Evolutionary conservation across 352 stramenopile species (phyloP).

Genomic region (Hyphochytrium catenoides): DNA sequence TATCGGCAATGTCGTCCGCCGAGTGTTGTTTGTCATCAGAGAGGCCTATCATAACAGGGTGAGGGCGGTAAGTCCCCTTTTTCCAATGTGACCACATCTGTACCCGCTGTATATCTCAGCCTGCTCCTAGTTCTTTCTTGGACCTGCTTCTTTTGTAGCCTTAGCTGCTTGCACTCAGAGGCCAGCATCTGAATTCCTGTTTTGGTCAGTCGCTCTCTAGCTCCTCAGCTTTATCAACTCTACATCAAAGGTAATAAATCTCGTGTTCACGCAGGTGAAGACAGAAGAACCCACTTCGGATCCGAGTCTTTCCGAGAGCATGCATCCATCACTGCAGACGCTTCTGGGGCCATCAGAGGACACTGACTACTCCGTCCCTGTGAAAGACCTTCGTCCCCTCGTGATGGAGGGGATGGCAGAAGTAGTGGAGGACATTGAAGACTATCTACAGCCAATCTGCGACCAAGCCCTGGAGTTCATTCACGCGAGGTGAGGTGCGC

Average conservation of each 20-base stretch:
- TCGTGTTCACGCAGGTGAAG: too few species aligned
- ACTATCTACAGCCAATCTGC: constrained; percentile 83
- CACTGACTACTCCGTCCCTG: constrained; percentile 47
- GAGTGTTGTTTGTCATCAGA: constrained; percentile 63
- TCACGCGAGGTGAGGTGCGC: constrained; percentile 70
- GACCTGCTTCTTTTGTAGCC: too few species aligned
- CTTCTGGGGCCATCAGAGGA: constrained; percentile 50
- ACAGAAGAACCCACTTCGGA: too few species aligned
- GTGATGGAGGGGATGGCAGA: constrained; percentile 84
- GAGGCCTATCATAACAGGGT: constrained; percentile 51
- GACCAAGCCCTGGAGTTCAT: constrained; percentile 88
- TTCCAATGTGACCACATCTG: too few species aligned
- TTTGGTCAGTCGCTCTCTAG: too few species aligned
- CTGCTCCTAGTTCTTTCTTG: too few species aligned
- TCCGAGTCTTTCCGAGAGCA: too few species aligned
- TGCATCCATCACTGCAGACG: constrained; percentile 40
- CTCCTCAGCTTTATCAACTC: too few species aligned
- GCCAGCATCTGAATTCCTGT: too few species aligned
- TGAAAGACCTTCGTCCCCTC: constrained; percentile 46
- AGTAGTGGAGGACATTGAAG: constrained; percentile 83
- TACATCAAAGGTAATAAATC: too few species aligned
- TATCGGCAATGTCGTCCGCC: constrained; percentile 64
- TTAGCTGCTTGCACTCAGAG: too few species aligned
- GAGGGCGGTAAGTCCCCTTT: constrained; percentile 17
- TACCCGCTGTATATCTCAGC: too few species aligned